Base-by-base conservation (phyloP, 129 eudicot species). In the Chrysanthemum seticuspe region DNA sequence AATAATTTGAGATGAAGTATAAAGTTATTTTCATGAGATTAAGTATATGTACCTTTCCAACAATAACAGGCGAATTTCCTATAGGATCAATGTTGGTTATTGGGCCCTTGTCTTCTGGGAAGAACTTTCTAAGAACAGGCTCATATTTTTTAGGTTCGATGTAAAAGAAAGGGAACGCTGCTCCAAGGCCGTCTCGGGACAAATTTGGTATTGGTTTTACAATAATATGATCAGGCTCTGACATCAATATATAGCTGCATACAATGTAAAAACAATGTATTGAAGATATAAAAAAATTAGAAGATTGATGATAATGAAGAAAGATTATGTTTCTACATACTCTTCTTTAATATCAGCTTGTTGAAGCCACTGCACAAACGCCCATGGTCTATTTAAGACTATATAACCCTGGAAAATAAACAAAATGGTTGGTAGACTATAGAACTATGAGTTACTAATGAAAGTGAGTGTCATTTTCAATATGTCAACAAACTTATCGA, bases 341-440 rank as follows among this genome's bases (percentile, higher is more conserved):
- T 95, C 99, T 91, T 95, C 99, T 67, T 95, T 80, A 63, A 95
- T 91, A 19, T 95, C 80, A 58, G 97, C 88, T 83, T 91, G 88
- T 76, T 86, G 83, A 76, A 95, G 99, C 99, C 99, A 95, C 75
- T 95, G 99, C 31, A 90, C 99, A 82, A 95, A 91, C 40, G 99
- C 99, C 99, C 99, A 91, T 50, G 99, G 99, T 74, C 99, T 85
- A 76, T 95, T 95, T 61, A 95, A 90, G 65, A 95, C 99, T 63
- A 95, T 88, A 83, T 95, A 95, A 69, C 99, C 99, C 99, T 95
- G 87, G n/a, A 76, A 75, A 0, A 65, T 55, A 79, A 11, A 13
- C 36, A 36, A 70, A 85, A 45, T 19, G 12, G 72, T 58, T 48
- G 66, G 58, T 62, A 21, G 52, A 0, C 45, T 6, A 23, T 6